Conservation (phyloP, 306 rosid genomes). For the Castanea sativa region DNA sequence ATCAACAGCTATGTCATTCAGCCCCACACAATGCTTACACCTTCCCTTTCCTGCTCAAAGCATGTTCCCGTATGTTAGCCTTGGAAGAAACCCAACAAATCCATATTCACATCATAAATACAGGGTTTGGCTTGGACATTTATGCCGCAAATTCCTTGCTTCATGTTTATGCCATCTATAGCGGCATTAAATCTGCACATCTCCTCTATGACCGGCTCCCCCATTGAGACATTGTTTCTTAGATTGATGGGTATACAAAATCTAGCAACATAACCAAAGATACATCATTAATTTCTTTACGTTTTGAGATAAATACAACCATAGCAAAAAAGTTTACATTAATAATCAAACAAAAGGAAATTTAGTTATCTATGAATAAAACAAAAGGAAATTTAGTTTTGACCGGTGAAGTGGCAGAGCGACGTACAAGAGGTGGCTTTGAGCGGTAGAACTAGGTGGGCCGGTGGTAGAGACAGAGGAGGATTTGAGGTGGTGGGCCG, state of each 20-base stretch:
- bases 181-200: constrained; percentile 36
- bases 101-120: constrained; percentile 51
- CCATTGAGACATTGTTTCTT: constrained; percentile 50
- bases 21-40: constrained; percentile 55
- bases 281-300: too few relatives aligned
- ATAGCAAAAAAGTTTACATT: too few relatives aligned
- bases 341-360: too few relatives aligned
- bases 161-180: constrained; percentile 43
- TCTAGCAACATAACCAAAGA: constrained; percentile 14
- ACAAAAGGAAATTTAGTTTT: too few relatives aligned
- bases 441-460: too few relatives aligned
- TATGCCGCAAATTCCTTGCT: constrained; percentile 56
- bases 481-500: too few relatives aligned
- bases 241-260: constrained; percentile 58
- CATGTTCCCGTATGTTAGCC: constrained; percentile 51
- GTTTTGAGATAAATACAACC: too few relatives aligned
- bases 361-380: too few relatives aligned
- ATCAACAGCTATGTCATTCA: constrained; percentile 46
- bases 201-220: constrained; percentile 41
- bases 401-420: too few relatives aligned
- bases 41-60: constrained; percentile 71
- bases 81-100: constrained; percentile 51
- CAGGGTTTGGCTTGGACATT: constrained; percentile 53
- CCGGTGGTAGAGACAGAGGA: too few relatives aligned
- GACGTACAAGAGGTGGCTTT: too few relatives aligned